A percentile compares a stretch with the other conserved stretches of the same genome.
Evolutionary conservation across 2,329 filamentous ascomycete species (phyloP).

Genomic region (Colletotrichum echinochloae): DNA sequence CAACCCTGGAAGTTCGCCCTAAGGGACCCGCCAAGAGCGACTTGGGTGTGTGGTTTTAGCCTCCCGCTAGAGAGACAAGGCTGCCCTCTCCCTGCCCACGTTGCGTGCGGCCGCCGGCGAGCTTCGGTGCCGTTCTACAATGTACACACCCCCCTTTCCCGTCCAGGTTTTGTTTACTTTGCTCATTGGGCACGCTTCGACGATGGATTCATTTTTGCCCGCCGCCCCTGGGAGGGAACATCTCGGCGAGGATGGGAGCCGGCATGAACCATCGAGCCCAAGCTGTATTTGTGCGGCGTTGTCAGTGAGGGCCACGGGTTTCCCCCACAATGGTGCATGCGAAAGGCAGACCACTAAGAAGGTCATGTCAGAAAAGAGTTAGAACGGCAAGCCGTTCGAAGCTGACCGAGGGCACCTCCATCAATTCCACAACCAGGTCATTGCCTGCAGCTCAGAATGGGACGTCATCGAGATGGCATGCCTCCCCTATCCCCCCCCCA

Average conservation of each 20-base stretch:
- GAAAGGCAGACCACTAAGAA: neutral
- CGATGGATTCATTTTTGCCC: constrained; percentile 42
- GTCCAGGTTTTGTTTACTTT: neutral
- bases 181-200: neutral
- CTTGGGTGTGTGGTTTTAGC: constrained; percentile 18
- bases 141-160: neutral
- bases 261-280: constrained; percentile 19
- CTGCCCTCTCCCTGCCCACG: constrained; percentile 14
- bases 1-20: constrained; percentile 27
- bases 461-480: constrained; percentile 26
- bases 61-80: constrained; percentile 33
- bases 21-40: neutral
- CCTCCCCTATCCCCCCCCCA: neutral
- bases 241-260: constrained; percentile 17
- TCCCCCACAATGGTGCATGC: constrained; percentile 8
- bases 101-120: constrained; percentile 55
- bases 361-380: neutral
- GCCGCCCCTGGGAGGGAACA: constrained; percentile 1
- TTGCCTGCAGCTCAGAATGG: constrained; percentile 21
- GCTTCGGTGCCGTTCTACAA: too few relatives aligned
- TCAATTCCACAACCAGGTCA: neutral
- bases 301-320: neutral
- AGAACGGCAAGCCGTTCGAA: neutral
- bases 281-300: neutral
- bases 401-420: neutral